phyloP scores from a whole-genome alignment of 2,329 filamentous ascomycete genomes.

The Pyrenophora graminea region DNA sequence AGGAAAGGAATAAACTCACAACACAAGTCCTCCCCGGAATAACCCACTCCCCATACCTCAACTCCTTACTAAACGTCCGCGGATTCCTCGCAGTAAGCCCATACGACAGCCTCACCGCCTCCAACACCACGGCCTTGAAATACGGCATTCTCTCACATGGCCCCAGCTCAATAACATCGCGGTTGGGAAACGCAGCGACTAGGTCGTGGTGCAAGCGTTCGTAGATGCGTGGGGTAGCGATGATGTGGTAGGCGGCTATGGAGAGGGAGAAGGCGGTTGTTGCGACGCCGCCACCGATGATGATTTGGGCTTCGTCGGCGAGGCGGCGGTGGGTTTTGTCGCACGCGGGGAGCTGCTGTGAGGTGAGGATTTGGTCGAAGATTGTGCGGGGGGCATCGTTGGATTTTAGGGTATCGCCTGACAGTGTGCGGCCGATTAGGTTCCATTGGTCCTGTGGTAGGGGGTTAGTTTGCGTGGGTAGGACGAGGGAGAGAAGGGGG shows the following conservation, averaged over 20 bases:
- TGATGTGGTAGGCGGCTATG: slow-evolving; percentile 41
- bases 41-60: slow-evolving; percentile 34
- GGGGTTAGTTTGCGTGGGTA: neutral
- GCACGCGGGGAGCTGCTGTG: slow-evolving; percentile 32
- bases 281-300: slow-evolving; percentile 47
- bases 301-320: slow-evolving; percentile 46
- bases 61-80: slow-evolving; percentile 30
- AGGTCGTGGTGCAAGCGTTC: slow-evolving; percentile 38
- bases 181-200: slow-evolving; percentile 34
- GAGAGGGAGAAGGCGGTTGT: slow-evolving; percentile 43
- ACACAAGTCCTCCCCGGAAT: slow-evolving; percentile 44
- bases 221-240: slow-evolving; percentile 38
- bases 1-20: slow-evolving; percentile 11
- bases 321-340: slow-evolving; percentile 47
- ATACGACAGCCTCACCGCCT: slow-evolving; percentile 45
- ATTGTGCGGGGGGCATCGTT: slow-evolving; percentile 42
- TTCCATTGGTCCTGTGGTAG: slow-evolving; percentile 27
- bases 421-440: slow-evolving; percentile 33
- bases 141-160: slow-evolving; percentile 20
- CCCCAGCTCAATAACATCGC: slow-evolving; percentile 27
- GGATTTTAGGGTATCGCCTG: slow-evolving; percentile 34
- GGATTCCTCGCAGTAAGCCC: slow-evolving; percentile 47
- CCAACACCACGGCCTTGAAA: slow-evolving; percentile 25
- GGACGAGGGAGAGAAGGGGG: no score
- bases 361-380: slow-evolving; percentile 40